Conservation (phyloP, 1,139 yeast species). For the Saccharomyces hybrid region DNA sequence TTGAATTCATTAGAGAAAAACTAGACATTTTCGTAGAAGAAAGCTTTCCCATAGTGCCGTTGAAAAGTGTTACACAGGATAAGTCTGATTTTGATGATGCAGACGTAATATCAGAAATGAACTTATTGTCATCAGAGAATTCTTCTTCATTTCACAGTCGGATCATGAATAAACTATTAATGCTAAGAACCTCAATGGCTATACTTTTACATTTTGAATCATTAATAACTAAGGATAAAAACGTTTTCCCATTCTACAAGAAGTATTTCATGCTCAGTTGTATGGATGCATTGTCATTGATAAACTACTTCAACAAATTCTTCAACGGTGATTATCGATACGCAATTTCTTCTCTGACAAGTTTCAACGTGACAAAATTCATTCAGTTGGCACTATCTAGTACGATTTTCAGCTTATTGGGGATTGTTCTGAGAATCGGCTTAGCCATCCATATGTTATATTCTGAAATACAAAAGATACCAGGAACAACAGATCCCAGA, state of each 20-base stretch:
- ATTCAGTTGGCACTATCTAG: slow-evolving; percentile 26
- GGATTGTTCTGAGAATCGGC: slow-evolving; percentile 23
- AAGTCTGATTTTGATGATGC: background rate
- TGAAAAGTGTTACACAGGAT: slow-evolving; percentile 6
- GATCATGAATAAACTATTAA: slow-evolving; percentile 14
- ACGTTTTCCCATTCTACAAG: slow-evolving; percentile 13
- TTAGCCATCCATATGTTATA: slow-evolving; percentile 19
- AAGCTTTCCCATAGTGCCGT: slow-evolving; percentile 13
- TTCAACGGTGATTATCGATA: slow-evolving; percentile 10
- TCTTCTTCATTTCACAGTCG: slow-evolving; percentile 12
- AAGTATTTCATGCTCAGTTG: slow-evolving; percentile 15
- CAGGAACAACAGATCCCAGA: slow-evolving; percentile 1
- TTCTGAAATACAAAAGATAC: slow-evolving; percentile 8
- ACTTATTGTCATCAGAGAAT: slow-evolving; percentile 7
- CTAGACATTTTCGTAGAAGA: slow-evolving; percentile 14
- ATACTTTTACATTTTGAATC: slow-evolving; percentile 19
- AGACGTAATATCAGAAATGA: slow-evolving; percentile 1
- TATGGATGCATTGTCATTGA: slow-evolving; percentile 11
- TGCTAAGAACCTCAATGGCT: slow-evolving; percentile 18
- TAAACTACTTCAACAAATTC: slow-evolving; percentile 12
- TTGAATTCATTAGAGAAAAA: slow-evolving; percentile 13
- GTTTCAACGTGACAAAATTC: slow-evolving; percentile 19
- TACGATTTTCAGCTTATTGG: slow-evolving; percentile 21
- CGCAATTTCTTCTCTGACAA: slow-evolving; percentile 9
- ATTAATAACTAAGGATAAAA: slow-evolving; percentile 7